Percentiles rank a stretch among this genome's conserved stretches.
phyloP scores from a whole-genome alignment of 176 grass and related monocot genomes.

The Juncus effusus region DNA sequence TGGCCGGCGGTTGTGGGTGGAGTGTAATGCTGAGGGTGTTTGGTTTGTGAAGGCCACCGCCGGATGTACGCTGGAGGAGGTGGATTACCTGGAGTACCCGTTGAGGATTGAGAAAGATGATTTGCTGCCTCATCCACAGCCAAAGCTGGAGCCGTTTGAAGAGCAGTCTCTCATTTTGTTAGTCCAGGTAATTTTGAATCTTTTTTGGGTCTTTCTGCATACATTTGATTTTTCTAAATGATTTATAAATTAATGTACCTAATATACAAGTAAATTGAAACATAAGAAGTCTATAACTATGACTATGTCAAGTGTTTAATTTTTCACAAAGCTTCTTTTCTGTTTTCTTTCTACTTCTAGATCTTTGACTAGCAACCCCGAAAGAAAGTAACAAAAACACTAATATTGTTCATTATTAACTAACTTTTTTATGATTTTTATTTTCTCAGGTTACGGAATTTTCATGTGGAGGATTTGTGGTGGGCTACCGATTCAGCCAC shows the following conservation, averaged over 20 bases:
- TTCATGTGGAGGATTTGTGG: slow-evolving; percentile 78
- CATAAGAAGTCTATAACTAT: neutral
- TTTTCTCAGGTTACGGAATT: slow-evolving; percentile 75
- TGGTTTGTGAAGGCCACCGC: slow-evolving; percentile 72
- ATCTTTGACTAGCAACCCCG: slow-evolving; percentile 17
- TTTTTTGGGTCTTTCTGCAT: neutral
- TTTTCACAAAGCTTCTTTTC: neutral
- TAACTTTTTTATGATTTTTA: slow-evolving; percentile 8
- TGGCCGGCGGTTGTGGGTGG: slow-evolving; percentile 47
- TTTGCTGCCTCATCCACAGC: slow-evolving; percentile 52
- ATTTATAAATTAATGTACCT: neutral
- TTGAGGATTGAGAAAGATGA: slow-evolving; percentile 75
- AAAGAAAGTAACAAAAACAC: neutral
- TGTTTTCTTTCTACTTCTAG: neutral
- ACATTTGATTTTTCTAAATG: slow-evolving; percentile 1
- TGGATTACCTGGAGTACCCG: slow-evolving; percentile 79
- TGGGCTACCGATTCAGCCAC: slow-evolving; percentile 78
- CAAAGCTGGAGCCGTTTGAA: slow-evolving; percentile 2
- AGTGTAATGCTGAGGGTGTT: slow-evolving; percentile 72
- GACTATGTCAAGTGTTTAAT: too few species aligned
- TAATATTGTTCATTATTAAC: neutral
- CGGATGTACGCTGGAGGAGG: slow-evolving; percentile 58
- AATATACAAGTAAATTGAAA: slow-evolving; percentile 4
- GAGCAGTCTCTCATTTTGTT: slow-evolving; percentile 70
- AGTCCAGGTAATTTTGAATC: slow-evolving; percentile 55